A percentile compares a stretch with the other conserved stretches of the same genome.
Conservation (phyloP, 306 rosid species). For the Vigna trinervia region DNA sequence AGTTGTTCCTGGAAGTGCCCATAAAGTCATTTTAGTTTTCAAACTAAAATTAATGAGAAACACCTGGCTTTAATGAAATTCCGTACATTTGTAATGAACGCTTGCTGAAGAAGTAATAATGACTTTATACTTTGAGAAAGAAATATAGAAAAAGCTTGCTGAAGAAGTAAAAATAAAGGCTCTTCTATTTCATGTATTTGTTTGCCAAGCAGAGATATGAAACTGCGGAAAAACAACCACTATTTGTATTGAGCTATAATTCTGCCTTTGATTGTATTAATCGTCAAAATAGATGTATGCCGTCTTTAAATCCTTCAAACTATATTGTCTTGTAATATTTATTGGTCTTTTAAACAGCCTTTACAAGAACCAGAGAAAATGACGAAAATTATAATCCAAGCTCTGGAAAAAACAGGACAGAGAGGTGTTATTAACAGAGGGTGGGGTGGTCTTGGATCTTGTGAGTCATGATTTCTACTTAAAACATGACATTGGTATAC, state of each 20-base stretch:
- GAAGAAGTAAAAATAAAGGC: conserved; percentile 24
- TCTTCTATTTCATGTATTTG: conserved; percentile 21
- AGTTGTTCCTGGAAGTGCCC: background rate
- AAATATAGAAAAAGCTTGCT: background rate
- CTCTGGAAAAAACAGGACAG: conserved; percentile 78
- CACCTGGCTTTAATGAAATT: conserved; percentile 16
- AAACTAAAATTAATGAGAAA: conserved; percentile 24
- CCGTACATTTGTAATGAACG: conserved; percentile 21
- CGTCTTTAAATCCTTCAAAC: conserved; percentile 30
- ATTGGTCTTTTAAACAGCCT: conserved; percentile 63
- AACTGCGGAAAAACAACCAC: conserved; percentile 16
- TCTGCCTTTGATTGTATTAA: conserved; percentile 16
- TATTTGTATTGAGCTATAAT: conserved; percentile 15
- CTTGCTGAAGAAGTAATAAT: conserved; percentile 6
- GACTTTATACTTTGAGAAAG: conserved; percentile 16
- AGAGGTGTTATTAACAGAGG: conserved; percentile 95
- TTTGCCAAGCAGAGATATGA: conserved; percentile 3
- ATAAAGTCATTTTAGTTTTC: background rate
- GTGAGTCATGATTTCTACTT: conserved; percentile 63
- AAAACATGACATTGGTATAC: conserved; percentile 37
- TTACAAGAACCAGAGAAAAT: conserved; percentile 75
- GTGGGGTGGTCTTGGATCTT: conserved; percentile 95
- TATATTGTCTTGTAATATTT: conserved; percentile 23
- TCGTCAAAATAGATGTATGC: background rate
- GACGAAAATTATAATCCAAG: conserved; percentile 76